Conservation (phyloP, 2,329 filamentous ascomycete species). For the Seiridium cupressi region DNA sequence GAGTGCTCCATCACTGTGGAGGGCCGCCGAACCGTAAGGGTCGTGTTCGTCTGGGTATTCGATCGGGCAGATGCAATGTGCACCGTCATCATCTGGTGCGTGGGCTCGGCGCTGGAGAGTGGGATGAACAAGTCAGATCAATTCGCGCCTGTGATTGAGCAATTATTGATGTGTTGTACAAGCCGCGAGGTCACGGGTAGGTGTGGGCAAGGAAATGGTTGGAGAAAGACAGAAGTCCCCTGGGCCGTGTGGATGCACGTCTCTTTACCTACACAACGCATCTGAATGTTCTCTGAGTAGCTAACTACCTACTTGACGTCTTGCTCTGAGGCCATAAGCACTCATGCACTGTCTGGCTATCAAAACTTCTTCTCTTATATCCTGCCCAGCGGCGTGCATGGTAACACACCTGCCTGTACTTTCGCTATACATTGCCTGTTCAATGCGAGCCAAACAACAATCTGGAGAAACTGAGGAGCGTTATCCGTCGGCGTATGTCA, state of each 20-base stretch:
- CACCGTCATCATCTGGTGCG: background rate
- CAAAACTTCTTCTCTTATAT: too few relatives aligned
- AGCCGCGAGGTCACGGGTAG: conserved; percentile 4
- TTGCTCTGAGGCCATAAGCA: background rate
- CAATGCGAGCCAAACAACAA: too few relatives aligned
- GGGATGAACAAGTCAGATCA: conserved; percentile 18
- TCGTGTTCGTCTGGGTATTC: too few relatives aligned
- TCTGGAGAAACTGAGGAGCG: too few relatives aligned
- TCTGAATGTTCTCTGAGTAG: background rate
- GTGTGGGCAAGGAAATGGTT: conserved; percentile 10
- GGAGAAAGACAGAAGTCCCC: background rate
- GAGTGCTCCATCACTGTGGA: too few relatives aligned
- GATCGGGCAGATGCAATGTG: too few relatives aligned
- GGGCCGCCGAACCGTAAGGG: too few relatives aligned
- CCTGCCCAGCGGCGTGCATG: too few relatives aligned
- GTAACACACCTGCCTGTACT: too few relatives aligned
- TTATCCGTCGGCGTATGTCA: too few relatives aligned
- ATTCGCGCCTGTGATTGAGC: conserved; percentile 15
- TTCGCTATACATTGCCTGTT: too few relatives aligned
- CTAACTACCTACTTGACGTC: background rate
- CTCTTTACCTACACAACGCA: background rate
- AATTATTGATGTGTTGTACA: conserved; percentile 25
- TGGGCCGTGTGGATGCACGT: background rate
- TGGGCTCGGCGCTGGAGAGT: background rate
- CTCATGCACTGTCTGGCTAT: too few relatives aligned